These are phyloP conservation scores for Cordyceps farinosa DNA, from an alignment of 2,329 filamentous ascomycete species.

Conservation along the genomic window DNA sequence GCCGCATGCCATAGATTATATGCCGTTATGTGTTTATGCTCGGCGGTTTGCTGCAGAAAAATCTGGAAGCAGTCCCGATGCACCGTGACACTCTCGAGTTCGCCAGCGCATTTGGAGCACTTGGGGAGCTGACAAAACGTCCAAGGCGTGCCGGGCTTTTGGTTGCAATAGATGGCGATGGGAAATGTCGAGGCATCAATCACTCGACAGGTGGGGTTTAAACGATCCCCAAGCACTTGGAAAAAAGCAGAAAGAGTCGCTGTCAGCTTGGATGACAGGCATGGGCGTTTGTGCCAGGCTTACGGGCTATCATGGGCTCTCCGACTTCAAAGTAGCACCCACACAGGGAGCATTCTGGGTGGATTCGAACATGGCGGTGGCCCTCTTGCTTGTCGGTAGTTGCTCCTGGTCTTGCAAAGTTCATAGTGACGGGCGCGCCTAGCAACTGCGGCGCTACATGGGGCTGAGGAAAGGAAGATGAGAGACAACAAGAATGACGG, in stretches of 20 bases:
- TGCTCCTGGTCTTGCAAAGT: neutral
- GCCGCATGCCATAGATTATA: slow-evolving; percentile 11
- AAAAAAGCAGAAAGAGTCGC: neutral
- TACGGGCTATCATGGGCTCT: slow-evolving; percentile 12
- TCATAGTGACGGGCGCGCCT: neutral
- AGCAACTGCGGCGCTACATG: neutral
- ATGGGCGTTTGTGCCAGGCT: neutral
- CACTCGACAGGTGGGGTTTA: neutral
- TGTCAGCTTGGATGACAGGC: neutral
- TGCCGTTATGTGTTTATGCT: neutral
- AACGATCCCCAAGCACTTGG: slow-evolving; percentile 5
- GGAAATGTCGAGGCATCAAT: slow-evolving; percentile 14
- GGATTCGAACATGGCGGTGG: slow-evolving; percentile 14
- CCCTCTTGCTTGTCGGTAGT: neutral
- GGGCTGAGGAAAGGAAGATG: neutral
- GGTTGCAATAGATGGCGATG: slow-evolving; percentile 13
- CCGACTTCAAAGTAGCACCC: slow-evolving; percentile 12
- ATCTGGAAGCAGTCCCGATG: slow-evolving; percentile 11
- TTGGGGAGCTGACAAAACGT: slow-evolving; percentile 10
- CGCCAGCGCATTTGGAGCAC: slow-evolving; percentile 1
- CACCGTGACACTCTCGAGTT: slow-evolving; percentile 9
- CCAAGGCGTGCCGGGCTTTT: slow-evolving; percentile 2
- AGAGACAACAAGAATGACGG: neutral
- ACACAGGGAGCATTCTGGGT: slow-evolving; percentile 12
- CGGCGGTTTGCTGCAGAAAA: slow-evolving; percentile 3